These are phyloP conservation scores for Boletellus deceptivus DNA, from an alignment of 1,284 basidiomycete genomes.

Conservation along the genomic window DNA sequence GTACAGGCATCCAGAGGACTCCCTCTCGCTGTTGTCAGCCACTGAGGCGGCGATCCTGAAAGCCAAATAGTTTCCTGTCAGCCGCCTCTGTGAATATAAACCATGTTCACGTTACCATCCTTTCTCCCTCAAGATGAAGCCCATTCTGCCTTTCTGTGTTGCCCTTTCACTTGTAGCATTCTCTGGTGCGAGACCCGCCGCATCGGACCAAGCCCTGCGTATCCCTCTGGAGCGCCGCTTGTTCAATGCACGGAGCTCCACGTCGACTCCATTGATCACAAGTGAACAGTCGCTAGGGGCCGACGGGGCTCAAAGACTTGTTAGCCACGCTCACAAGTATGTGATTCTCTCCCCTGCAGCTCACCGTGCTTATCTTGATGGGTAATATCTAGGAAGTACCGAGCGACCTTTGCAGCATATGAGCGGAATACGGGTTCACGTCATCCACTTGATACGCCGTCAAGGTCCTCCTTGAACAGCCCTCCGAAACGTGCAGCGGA, in stretches of 20 bases:
- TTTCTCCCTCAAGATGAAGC: conserved; percentile 8
- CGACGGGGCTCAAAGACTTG: not conserved
- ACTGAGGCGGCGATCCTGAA: not conserved
- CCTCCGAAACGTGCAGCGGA: conserved; percentile 4
- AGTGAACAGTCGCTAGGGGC: not conserved
- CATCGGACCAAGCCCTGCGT: conserved; percentile 5
- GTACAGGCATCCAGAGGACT: not conserved
- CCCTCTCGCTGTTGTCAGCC: conserved; percentile 5
- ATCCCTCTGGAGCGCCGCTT: conserved; percentile 14
- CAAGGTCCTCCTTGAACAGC: not conserved
- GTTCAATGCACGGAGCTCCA: not conserved
- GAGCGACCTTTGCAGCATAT: conserved; percentile 34
- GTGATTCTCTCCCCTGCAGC: not conserved
- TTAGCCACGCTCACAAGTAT: conserved; percentile 10
- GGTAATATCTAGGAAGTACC: conserved; percentile 32
- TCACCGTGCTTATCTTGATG: not conserved
- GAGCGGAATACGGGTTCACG: conserved; percentile 37
- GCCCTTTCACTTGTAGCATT: conserved; percentile 1
- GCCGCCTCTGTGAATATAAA: conserved; percentile 18
- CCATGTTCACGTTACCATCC: not conserved
- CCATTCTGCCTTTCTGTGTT: not conserved
- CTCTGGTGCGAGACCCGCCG: conserved; percentile 9
- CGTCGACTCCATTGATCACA: not conserved
- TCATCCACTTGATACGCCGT: conserved; percentile 30
- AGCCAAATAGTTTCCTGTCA: conserved; percentile 8